A percentile compares a stretch with the other conserved stretches of the same genome.
Conservation (phyloP, 495 filamentous ascomycete species). For the Aspergillus sparsus region DNA sequence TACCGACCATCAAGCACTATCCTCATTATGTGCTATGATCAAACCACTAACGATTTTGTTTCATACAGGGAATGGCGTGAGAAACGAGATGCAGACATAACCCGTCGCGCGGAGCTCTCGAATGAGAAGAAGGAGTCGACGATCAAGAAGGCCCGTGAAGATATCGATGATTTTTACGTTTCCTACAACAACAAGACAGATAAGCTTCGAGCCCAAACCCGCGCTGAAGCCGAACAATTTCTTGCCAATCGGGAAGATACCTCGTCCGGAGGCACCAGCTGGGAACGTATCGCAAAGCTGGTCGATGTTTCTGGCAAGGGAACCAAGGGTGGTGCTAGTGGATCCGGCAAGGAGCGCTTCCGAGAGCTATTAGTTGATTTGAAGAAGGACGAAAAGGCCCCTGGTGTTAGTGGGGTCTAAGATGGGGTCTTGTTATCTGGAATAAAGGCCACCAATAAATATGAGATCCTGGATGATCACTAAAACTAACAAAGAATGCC, state of each 20-base stretch:
- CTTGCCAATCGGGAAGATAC: conserved; percentile 86
- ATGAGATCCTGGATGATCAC: conserved; percentile 9
- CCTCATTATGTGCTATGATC: background rate
- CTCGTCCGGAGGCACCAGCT: conserved; percentile 89
- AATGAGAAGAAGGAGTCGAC: conserved; percentile 77
- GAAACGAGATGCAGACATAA: conserved; percentile 73
- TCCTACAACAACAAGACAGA: conserved; percentile 98
- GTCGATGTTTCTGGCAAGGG: conserved; percentile 97
- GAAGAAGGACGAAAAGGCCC: conserved; percentile 92
- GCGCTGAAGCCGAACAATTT: conserved; percentile 93
- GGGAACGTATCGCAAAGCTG: conserved; percentile 96
- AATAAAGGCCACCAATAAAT: background rate
- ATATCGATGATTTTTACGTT: conserved; percentile 98
- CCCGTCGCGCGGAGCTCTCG: conserved; percentile 76
- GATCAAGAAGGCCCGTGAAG: conserved; percentile 77
- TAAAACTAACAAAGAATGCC: background rate
- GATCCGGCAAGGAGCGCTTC: conserved; percentile 92
- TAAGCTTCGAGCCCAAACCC: conserved; percentile 80
- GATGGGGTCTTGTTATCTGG: conserved; percentile 1
- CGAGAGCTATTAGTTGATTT: conserved; percentile 86
- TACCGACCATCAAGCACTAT: too few species aligned
- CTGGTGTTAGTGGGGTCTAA: conserved; percentile 63
- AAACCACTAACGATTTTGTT: conserved; percentile 1
- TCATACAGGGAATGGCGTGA: conserved; percentile 77
- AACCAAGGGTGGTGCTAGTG: conserved; percentile 74